Base-by-base conservation (phyloP, 768 basidiomycete species). In the Trametes meyenii region DNA sequence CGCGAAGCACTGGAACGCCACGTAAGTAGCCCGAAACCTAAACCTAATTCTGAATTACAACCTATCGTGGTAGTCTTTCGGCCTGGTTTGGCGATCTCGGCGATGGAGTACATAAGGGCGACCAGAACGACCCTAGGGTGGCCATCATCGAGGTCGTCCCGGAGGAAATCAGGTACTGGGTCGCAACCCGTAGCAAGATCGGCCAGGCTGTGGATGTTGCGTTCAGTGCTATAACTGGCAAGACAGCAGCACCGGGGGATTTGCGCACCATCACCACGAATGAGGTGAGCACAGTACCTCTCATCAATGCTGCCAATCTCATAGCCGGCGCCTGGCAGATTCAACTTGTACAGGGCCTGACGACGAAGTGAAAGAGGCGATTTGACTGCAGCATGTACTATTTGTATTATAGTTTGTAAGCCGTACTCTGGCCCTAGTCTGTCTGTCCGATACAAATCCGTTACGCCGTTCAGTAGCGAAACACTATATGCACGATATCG, bases 21-120 rank as follows among this genome's bases (percentile, higher is more conserved):
- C 66, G 76, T 62, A 71, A 73, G 87, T 84, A 23, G 23, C n/a
- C n/a, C n/a, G n/a, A n/a, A 33, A 35, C 14, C 23, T 33, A 24
- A 23, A 5, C 16, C 49, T 7, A 6, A 43, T 5, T n/a, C 40
- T 5, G 23, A 6, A 6, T 24, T 12, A n/a, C 1, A 14, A 24
- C 24, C 11, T 36, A 13, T 19, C 29, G 13, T 51, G 16, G n/a
- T 50, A 91, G 89, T 2, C 78, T 84, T 35, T 72, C 81, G 10
- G 89, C 87, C 0, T 97, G 92, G 81, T 96, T 96, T 67, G 92
- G 91, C 39, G 89, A 96, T 70, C 78, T 95, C 56, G 87, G 87
- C 35, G 94, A 96, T 65, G 91, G 90, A 17, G 76, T 89, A 6
- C 94, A 95, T 73, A 88, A 85, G 67, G 94, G 94, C n/a, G 84